These are phyloP conservation scores for Dendryphion nanum DNA, from an alignment of 2,329 filamentous ascomycete genomes.

Conservation along the genomic window DNA sequence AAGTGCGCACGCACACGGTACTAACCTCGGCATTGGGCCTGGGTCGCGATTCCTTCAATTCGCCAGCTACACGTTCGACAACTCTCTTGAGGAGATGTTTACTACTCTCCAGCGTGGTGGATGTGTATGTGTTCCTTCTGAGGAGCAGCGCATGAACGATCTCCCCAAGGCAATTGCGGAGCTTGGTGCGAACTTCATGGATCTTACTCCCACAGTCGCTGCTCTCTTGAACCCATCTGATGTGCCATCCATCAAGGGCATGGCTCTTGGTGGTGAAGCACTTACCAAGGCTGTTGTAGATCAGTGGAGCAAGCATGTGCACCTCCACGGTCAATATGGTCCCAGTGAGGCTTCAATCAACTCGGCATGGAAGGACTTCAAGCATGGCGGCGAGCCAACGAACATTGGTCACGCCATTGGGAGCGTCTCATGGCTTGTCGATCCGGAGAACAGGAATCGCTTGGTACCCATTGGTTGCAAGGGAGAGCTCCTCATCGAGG, in stretches of 20 bases:
- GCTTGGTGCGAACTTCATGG: constrained; percentile 31
- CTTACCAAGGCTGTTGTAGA: constrained; percentile 31
- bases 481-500: constrained; percentile 36
- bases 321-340: constrained; percentile 31
- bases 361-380: constrained; percentile 28
- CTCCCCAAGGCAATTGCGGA: constrained; percentile 43
- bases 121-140: constrained; percentile 55
- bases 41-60: constrained; percentile 38
- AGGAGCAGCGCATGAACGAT: constrained; percentile 54
- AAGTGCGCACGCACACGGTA: constrained; percentile 29
- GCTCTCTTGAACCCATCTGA: constrained; percentile 44
- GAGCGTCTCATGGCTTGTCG: constrained; percentile 32
- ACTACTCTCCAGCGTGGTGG: constrained; percentile 53
- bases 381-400: constrained; percentile 28
- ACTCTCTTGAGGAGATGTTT: constrained; percentile 56
- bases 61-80: constrained; percentile 55
- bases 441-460: constrained; percentile 29
- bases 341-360: constrained; percentile 35
- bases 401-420: constrained; percentile 33
- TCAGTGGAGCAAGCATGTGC: constrained; percentile 20
- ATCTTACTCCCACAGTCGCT: constrained; percentile 61
- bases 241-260: constrained; percentile 44
- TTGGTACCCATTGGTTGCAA: constrained; percentile 33
- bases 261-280: constrained; percentile 48
- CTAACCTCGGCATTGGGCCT: constrained; percentile 22